Percentiles rank a stretch among this genome's conserved stretches.
phyloP scores from a whole-genome alignment of 805 yeast species.

The Lachancea mirantina region DNA sequence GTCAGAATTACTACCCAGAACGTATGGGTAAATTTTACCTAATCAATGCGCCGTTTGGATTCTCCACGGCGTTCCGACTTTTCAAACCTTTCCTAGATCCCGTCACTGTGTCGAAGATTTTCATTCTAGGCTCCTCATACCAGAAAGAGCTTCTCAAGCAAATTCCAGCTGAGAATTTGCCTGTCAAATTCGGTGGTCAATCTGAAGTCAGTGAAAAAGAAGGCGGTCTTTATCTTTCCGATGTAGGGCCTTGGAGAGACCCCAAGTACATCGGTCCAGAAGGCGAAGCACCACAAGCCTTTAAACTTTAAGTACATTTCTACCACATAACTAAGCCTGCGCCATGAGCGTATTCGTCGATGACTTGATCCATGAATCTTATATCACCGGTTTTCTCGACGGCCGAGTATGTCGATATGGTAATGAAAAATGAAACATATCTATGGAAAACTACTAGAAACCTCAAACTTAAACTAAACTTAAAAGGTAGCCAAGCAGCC shows the following conservation, averaged over 20 bases:
- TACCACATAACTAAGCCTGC: no score
- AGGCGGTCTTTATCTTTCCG: slow-evolving; percentile 80
- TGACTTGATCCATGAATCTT: no score
- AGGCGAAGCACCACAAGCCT: slow-evolving; percentile 78
- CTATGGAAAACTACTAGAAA: no score
- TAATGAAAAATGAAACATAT: no score
- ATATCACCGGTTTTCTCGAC: no score
- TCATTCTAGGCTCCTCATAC: slow-evolving; percentile 74
- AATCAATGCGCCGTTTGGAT: slow-evolving; percentile 96
- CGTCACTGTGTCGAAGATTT: slow-evolving; percentile 91
- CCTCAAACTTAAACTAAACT: no score
- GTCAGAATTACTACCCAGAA: slow-evolving; percentile 97
- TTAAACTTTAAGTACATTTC: slow-evolving; percentile 13
- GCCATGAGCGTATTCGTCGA: no score
- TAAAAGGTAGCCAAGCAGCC: no score
- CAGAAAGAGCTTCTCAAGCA: slow-evolving; percentile 80
- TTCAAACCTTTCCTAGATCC: slow-evolving; percentile 96
- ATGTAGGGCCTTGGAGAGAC: slow-evolving; percentile 97
- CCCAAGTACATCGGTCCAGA: slow-evolving; percentile 84
- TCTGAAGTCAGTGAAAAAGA: slow-evolving; percentile 58
- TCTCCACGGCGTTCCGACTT: slow-evolving; percentile 84
- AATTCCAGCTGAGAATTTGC: slow-evolving; percentile 89
- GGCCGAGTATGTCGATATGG: no score
- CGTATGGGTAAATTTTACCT: slow-evolving; percentile 97
- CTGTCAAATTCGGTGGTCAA: slow-evolving; percentile 82